Percentiles rank a stretch among this genome's conserved stretches.
Conservation (phyloP, 2,329 filamentous ascomycete genomes). For the Ceratocystis eucalypticola region DNA sequence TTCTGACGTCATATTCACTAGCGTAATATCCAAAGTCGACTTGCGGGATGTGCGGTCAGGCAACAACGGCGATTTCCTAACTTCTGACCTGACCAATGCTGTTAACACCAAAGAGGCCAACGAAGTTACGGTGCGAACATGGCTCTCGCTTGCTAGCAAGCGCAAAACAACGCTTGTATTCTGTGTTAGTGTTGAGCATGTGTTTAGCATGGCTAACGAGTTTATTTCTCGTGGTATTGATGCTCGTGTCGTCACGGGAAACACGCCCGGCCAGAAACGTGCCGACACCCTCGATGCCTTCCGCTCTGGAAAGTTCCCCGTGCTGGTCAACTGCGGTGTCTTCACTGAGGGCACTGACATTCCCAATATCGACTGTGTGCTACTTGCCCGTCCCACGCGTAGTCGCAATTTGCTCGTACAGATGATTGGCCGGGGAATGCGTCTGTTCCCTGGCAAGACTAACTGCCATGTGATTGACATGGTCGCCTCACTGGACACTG, state of each 20-base stretch:
- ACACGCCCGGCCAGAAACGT: conserved; percentile 57
- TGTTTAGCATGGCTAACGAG: conserved; percentile 55
- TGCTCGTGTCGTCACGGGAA: conserved; percentile 73
- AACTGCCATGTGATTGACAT: conserved; percentile 95
- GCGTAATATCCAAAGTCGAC: conserved; percentile 70
- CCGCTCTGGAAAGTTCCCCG: conserved; percentile 55
- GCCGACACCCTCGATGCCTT: conserved; percentile 62
- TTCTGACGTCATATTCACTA: conserved; percentile 84
- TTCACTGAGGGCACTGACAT: conserved; percentile 98
- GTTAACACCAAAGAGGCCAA: conserved; percentile 77
- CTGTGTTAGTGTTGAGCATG: conserved; percentile 80
- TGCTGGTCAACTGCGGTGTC: conserved; percentile 87
- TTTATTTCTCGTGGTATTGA: conserved; percentile 71
- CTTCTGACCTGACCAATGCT: conserved; percentile 59
- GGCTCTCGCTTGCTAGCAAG: conserved; percentile 60
- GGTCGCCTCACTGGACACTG: conserved; percentile 71
- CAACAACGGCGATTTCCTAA: conserved; percentile 60
- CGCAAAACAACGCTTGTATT: conserved; percentile 84
- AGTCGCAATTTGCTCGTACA: conserved; percentile 90
- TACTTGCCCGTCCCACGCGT: conserved; percentile 75
- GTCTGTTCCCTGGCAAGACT: conserved; percentile 63
- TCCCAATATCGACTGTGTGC: conserved; percentile 86
- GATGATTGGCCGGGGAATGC: conserved; percentile 94
- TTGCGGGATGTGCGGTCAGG: conserved; percentile 48
- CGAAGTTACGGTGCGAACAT: conserved; percentile 70